These are phyloP conservation scores for Penicillium chermesinum DNA, from an alignment of 495 filamentous ascomycete species.

Conservation along the genomic window DNA sequence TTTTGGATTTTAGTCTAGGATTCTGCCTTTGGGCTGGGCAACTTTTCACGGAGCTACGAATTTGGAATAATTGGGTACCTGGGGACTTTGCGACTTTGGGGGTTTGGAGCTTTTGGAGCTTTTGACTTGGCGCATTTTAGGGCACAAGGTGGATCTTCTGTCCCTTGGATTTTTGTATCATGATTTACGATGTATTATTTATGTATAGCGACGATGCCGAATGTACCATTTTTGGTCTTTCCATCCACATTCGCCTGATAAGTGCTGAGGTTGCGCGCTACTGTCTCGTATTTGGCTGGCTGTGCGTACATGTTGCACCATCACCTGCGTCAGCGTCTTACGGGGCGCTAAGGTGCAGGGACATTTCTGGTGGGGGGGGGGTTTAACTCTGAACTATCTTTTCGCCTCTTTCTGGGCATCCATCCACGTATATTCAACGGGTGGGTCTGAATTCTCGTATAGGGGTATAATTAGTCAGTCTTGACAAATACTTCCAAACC, in stretches of 20 bases:
- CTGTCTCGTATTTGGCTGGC: too few species aligned
- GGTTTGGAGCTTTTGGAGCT: neutral
- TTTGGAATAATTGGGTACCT: constrained; percentile 3
- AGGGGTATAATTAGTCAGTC: neutral
- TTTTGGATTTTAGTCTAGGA: constrained; percentile 19
- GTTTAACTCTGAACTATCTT: too few species aligned
- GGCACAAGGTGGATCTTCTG: constrained; percentile 2
- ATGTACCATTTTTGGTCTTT: too few species aligned
- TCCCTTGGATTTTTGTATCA: constrained; percentile 4
- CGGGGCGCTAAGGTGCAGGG: too few species aligned
- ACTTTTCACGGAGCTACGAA: neutral
- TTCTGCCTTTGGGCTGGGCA: neutral
- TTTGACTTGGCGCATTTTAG: neutral
- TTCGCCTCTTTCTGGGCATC: neutral
- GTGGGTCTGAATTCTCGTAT: neutral
- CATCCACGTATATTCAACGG: too few species aligned
- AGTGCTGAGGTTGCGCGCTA: too few species aligned
- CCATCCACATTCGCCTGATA: too few species aligned
- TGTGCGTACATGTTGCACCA: too few species aligned
- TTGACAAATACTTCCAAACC: too few species aligned
- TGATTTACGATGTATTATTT: constrained; percentile 7
- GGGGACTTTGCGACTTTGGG: neutral
- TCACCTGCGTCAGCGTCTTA: neutral
- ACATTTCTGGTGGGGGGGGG: too few species aligned
- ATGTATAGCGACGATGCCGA: neutral